phyloP scores from a whole-genome alignment of 768 basidiomycete species.

The Punctularia strigosozonata region DNA sequence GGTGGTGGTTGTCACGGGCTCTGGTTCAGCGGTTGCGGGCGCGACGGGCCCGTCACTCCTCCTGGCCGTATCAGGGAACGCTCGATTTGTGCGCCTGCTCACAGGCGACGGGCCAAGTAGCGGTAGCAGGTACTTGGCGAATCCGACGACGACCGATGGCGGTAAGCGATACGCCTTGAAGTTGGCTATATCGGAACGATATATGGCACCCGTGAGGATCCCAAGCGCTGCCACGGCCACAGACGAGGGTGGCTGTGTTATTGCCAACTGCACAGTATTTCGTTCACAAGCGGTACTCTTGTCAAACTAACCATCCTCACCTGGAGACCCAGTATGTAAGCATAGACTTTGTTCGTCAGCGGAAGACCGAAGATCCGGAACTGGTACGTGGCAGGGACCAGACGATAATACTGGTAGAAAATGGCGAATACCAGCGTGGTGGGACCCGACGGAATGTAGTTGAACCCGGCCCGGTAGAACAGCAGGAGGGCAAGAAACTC shows the following conservation, averaged over 20 bases:
- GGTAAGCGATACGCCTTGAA: slow-evolving; percentile 76
- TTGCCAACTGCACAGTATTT: slow-evolving; percentile 59
- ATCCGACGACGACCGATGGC: slow-evolving; percentile 39
- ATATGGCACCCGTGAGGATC: slow-evolving; percentile 59
- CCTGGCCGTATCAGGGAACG: slow-evolving; percentile 46
- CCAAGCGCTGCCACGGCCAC: slow-evolving; percentile 51
- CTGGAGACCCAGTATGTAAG: slow-evolving; percentile 62
- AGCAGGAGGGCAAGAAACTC: slow-evolving; percentile 57
- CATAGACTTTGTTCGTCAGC: slow-evolving; percentile 66
- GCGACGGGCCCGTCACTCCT: slow-evolving; percentile 8
- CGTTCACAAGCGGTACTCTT: neutral
- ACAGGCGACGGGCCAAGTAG: slow-evolving; percentile 53
- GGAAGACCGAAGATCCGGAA: slow-evolving; percentile 67
- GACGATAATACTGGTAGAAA: slow-evolving; percentile 71
- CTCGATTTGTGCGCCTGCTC: slow-evolving; percentile 59
- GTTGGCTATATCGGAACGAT: slow-evolving; percentile 72
- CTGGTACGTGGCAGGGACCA: slow-evolving; percentile 66
- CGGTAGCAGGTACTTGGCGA: slow-evolving; percentile 48
- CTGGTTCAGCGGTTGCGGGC: slow-evolving; percentile 28
- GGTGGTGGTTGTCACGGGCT: slow-evolving; percentile 50
- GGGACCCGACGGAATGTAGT: slow-evolving; percentile 67
- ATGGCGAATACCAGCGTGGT: slow-evolving; percentile 68
- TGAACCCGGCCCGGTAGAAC: slow-evolving; percentile 56
- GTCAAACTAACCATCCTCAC: slow-evolving; percentile 22
- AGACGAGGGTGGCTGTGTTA: slow-evolving; percentile 59